phyloP scores from a whole-genome alignment of 352 stramenopile genomes.

The Phytophthora sp. region DNA sequence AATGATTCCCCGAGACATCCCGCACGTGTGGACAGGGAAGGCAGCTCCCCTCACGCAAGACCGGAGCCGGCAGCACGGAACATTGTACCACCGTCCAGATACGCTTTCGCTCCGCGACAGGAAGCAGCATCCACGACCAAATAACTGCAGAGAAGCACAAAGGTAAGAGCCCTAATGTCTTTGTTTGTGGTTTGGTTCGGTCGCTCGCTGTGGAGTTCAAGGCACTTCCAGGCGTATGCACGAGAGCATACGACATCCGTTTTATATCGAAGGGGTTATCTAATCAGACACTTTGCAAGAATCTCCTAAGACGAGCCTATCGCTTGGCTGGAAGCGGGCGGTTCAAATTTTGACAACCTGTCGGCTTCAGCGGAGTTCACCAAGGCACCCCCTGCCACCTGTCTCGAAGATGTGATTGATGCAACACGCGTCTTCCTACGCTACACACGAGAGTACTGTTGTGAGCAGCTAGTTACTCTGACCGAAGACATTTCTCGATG shows the following conservation, averaged over 20 bases:
- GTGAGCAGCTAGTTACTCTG: neutral
- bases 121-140: neutral
- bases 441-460: neutral
- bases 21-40: too few relatives aligned
- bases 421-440: neutral
- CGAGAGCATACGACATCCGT: neutral
- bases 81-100: neutral
- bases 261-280: neutral
- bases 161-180: neutral
- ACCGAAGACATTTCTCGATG: neutral
- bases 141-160: neutral
- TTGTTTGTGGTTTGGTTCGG: neutral
- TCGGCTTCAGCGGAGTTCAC: conserved; percentile 3
- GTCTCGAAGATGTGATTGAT: neutral
- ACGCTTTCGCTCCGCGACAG: neutral
- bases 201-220: neutral
- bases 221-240: neutral
- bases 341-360: conserved; percentile 6
- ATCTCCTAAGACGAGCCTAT: neutral
- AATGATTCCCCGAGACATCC: too few relatives aligned
- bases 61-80: too few relatives aligned
- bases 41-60: too few relatives aligned
- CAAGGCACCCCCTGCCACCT: neutral
- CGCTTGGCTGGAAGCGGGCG: neutral
- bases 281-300: neutral